Evolutionary conservation across 2,329 filamentous ascomycete species (phyloP).

Genomic region (Aspergillus brasiliensis): DNA sequence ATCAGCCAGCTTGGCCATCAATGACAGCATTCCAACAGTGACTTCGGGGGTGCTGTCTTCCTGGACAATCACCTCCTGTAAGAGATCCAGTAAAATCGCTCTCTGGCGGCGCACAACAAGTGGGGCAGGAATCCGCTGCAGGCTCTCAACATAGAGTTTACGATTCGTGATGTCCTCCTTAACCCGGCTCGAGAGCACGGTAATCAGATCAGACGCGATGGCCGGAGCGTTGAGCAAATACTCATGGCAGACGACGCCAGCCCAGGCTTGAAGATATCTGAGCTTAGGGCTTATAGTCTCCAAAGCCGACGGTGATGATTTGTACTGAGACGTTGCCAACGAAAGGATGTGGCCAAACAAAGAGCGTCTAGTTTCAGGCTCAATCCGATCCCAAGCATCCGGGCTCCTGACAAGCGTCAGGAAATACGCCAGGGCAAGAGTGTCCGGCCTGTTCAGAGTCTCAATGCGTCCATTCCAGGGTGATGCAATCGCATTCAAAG

Average conservation of each 20-base stretch:
- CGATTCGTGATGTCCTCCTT: constrained; percentile 32
- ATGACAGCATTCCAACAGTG: constrained; percentile 36
- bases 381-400: constrained; percentile 31
- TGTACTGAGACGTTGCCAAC: constrained; percentile 34
- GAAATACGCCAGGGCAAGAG: constrained; percentile 39
- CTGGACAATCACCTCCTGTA: constrained; percentile 36
- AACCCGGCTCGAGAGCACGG: constrained; percentile 36
- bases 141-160: constrained; percentile 36
- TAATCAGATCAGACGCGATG: constrained; percentile 37
- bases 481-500: constrained; percentile 26
- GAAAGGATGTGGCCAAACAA: constrained; percentile 38
- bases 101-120: constrained; percentile 43
- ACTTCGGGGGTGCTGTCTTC: constrained; percentile 29
- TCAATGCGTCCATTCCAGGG: constrained; percentile 44
- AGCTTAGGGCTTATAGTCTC: constrained; percentile 30
- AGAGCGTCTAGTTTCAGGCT: constrained; percentile 31
- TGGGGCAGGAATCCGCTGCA: constrained; percentile 39
- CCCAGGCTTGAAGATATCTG: constrained; percentile 42
- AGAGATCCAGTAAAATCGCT: constrained; percentile 35
- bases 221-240: constrained; percentile 39
- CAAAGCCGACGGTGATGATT: constrained; percentile 25
- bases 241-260: constrained; percentile 41
- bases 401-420: constrained; percentile 36
- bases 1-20: constrained; percentile 44
- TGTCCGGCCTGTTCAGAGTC: constrained; percentile 31